Evolutionary conservation across 208 protist genomes (phyloP), one percentile per base, ranked within the genome.

Genomic region (Crithidia acanthocephali): DNA sequence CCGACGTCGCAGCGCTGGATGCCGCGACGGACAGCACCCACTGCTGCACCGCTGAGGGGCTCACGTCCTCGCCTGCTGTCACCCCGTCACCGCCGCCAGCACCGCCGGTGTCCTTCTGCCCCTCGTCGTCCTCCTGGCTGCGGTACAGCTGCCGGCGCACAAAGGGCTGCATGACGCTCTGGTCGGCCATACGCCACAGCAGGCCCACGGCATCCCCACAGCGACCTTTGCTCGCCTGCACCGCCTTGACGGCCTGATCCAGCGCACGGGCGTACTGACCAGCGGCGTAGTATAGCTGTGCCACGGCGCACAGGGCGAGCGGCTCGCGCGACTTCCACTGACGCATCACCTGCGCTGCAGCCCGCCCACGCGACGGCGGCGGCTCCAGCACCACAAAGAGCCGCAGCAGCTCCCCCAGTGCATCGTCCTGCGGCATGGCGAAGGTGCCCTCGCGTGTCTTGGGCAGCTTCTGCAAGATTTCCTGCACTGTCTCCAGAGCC

Each of bases 131-230:
- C 13, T 35, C 48, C 32, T 40, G 64, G 28, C 37, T 63, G 32
- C 68, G 52, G 28, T 25, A 8, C 2, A 77, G 27, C 23, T 15
- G 59, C 52, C 30, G 25, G 8, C 52, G 75, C 55, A 83, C 28
- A 30, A 79, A 56, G 32, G 68, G 30, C 44, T 61, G 75, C 75
- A 62, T 55, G 48, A 30, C 62, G 2, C 75, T 55, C 44, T 70
- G 56, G 22, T 73, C 65, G 0, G 84, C 81, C 58, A 95, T 69
- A 58, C 81, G 81, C 68, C 84, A 85, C 73, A 91, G 83, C 63
- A 93, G 75, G n/a, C 83, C 90, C 18, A 90, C 77, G 8, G 77
- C 80, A 58, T 95, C 90, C 2, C 87, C 90, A 75, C 74, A 84
- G 45, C 74, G 55, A 8, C 57, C 76, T 37, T 65, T 51, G 52